Conservation (phyloP, 805 yeast species). For the Yarrowia sp. region DNA sequence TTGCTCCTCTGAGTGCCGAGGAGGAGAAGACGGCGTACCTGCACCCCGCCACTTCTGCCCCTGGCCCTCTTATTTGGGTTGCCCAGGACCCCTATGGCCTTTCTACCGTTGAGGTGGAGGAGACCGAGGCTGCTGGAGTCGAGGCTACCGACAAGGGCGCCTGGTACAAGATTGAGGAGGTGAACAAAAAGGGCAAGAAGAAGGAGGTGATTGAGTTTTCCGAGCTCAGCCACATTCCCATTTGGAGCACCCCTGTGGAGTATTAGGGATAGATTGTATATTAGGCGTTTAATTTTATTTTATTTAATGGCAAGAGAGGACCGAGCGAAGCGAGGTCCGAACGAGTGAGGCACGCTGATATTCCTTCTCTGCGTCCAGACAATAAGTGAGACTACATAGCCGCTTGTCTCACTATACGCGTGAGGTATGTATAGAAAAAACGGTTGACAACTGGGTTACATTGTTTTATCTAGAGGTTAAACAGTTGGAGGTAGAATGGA, state of each 20-base stretch:
- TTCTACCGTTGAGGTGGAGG: slow-evolving; percentile 56
- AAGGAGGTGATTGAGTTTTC: slow-evolving; percentile 45
- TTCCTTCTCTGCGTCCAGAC: no score
- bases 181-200: slow-evolving; percentile 43
- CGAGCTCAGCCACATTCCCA: slow-evolving; percentile 29
- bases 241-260: slow-evolving; percentile 29
- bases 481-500: no score
- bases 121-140: slow-evolving; percentile 50
- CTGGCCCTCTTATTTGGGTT: slow-evolving; percentile 82
- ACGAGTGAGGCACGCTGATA: no score
- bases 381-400: no score
- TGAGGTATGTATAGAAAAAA: no score
- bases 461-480: no score
- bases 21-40: slow-evolving; percentile 65
- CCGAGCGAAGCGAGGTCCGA: no score
- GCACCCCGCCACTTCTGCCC: slow-evolving; percentile 66
- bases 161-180: slow-evolving; percentile 43
- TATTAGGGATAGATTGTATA: slow-evolving; percentile 27
- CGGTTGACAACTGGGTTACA: no score
- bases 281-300: slow-evolving; percentile 20
- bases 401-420: not conserved
- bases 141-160: slow-evolving; percentile 69
- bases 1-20: slow-evolving; percentile 37
- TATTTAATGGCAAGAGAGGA: not conserved
- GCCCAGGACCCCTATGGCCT: slow-evolving; percentile 88